Conservation (phyloP, 2,329 filamentous ascomycete genomes). For the Aspergillus novofumigatus region DNA sequence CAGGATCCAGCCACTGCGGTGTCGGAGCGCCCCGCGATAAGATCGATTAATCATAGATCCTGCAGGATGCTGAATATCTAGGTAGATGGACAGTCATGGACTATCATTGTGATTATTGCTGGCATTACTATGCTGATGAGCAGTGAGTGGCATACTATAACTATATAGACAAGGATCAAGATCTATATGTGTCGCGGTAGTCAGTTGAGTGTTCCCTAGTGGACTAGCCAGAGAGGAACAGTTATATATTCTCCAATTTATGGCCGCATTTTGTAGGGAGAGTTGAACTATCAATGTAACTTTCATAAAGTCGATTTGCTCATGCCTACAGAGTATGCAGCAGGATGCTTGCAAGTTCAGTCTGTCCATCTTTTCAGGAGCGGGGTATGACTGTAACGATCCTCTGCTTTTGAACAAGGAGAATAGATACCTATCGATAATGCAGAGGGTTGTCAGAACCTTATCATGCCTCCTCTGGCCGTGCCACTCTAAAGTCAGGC, state of each 20-base stretch:
- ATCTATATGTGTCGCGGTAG: not conserved
- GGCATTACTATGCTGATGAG: not conserved
- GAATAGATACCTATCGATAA: not conserved
- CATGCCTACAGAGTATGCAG: too few species aligned
- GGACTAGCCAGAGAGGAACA: not conserved
- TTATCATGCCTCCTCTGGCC: not conserved
- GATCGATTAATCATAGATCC: slow-evolving; percentile 3
- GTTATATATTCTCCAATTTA: not conserved
- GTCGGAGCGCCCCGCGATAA: slow-evolving; percentile 13
- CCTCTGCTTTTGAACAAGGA: not conserved
- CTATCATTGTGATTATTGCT: not conserved
- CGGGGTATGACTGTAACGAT: not conserved
- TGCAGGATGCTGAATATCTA: not conserved
- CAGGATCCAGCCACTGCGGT: slow-evolving; percentile 9
- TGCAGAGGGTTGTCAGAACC: not conserved
- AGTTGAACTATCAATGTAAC: not conserved
- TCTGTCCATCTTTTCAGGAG: not conserved
- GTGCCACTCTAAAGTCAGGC: too few species aligned
- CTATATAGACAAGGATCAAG: not conserved
- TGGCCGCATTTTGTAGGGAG: not conserved
- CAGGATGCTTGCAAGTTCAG: too few species aligned
- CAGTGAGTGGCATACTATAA: not conserved
- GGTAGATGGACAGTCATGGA: not conserved
- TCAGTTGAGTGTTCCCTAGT: not conserved
- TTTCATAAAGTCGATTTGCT: too few species aligned